Evolutionary conservation across 2,329 filamentous ascomycete genomes (phyloP), one percentile per base, ranked within the genome.

Genomic region (Ascochyta lentis): DNA sequence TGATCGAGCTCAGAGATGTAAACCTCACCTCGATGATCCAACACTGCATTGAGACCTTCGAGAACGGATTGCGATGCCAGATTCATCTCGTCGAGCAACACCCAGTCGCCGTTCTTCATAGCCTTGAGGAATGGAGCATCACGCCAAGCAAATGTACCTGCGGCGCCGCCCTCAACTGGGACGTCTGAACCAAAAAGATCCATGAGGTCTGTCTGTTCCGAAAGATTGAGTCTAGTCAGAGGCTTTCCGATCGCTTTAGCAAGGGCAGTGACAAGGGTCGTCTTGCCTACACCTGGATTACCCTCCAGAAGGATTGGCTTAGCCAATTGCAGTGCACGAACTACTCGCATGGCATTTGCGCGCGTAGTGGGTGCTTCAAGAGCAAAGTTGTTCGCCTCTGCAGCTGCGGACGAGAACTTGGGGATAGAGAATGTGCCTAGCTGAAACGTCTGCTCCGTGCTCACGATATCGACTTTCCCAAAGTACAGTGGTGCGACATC

Each of bases 31-130:
- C 96, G 88, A 74, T 99, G 96, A 75, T 99, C 95, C 27, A 99
- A 83, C 78, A 95, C 98, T 22, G 95, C 94, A 65, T 99, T 99
- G 29, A 99, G 80, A 60, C 95, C 96, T 78, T 99, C 95, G 1
- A 99, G 84, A 2, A 99, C 93, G 4, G 94, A 96, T 73, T 99
- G 95, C 0, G 94, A 98, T 1, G 96, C 95, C 60, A 99, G 79
- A 68, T 99, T 99, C 95, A 99, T 99, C 79, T 99, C 95, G 70
- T 99, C 95, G 0, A 99, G 83, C 26, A 99, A 81, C 10, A 99
- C 95, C 95, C 95, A 99, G 66, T 96, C 91, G 26, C 95, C 95
- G 54, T 86, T 90, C 72, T 98, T 95, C 94, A 99, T 98, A 0
- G 95, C 95, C 71, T 92, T 90, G 19, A 99, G 80, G 72, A 99